Percentiles rank a stretch among this genome's conserved stretches.
phyloP scores from a whole-genome alignment of 2,329 filamentous ascomycete genomes.

The Colletotrichum sp. region DNA sequence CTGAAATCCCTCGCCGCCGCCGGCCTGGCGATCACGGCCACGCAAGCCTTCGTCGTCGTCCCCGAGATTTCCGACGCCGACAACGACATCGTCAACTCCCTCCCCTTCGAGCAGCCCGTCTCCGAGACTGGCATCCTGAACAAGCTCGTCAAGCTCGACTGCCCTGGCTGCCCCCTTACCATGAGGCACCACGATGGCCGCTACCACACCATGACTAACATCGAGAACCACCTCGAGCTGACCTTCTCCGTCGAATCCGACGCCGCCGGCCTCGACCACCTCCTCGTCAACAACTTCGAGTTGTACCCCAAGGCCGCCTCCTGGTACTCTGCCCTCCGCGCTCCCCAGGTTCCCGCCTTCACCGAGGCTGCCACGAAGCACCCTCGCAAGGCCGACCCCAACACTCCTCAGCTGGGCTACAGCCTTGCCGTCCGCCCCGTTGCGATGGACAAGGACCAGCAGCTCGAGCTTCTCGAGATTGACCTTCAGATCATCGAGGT shows the following conservation, averaged over 20 bases:
- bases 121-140: slow-evolving; percentile 32
- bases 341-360: slow-evolving; percentile 47
- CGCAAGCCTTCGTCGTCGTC: slow-evolving; percentile 58
- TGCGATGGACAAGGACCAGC: slow-evolving; percentile 55
- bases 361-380: slow-evolving; percentile 29
- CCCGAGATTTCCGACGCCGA: slow-evolving; percentile 52
- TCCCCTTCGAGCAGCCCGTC: slow-evolving; percentile 33
- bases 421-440: slow-evolving; percentile 47
- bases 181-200: slow-evolving; percentile 29
- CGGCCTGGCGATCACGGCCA: slow-evolving; percentile 34
- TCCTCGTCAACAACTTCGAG: slow-evolving; percentile 65
- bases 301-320: slow-evolving; percentile 62
- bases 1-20: slow-evolving; percentile 36
- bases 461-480: slow-evolving; percentile 57
- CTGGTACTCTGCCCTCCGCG: slow-evolving; percentile 47
- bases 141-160: slow-evolving; percentile 55
- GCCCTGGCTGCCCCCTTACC: slow-evolving; percentile 56
- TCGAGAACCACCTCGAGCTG: slow-evolving; percentile 51
- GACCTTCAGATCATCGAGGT: slow-evolving; percentile 67
- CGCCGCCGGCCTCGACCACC: slow-evolving; percentile 41
- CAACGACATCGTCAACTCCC: slow-evolving; percentile 45
- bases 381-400: slow-evolving; percentile 34
- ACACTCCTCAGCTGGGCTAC: slow-evolving; percentile 51
- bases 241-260: slow-evolving; percentile 58
- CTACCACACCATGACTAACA: slow-evolving; percentile 26